A percentile compares a stretch with the other conserved stretches of the same genome.
Evolutionary conservation across 163 green algal genomes (phyloP).

Genomic region (Chlorella variabilis): DNA sequence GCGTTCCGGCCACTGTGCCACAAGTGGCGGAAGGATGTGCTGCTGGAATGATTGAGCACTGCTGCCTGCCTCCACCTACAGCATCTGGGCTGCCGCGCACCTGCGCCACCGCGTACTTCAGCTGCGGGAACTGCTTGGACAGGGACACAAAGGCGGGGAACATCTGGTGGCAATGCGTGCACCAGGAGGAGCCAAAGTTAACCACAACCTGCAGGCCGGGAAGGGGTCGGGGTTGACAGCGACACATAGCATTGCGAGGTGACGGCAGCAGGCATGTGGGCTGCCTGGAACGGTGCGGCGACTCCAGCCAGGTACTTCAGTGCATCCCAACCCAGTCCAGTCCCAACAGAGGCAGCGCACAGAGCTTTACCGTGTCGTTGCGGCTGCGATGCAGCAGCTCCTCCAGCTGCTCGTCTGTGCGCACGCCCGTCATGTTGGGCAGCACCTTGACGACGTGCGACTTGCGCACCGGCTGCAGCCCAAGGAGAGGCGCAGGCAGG

Average conservation of each 20-base stretch:
- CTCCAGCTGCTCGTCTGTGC: slow-evolving; percentile 38
- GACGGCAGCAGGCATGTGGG: neutral
- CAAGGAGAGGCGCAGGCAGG: neutral
- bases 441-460: slow-evolving; percentile 31
- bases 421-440: slow-evolving; percentile 40
- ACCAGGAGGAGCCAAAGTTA: slow-evolving; percentile 78
- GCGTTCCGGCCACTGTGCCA: too few relatives aligned
- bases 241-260: too few relatives aligned
- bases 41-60: too few relatives aligned
- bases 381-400: slow-evolving; percentile 23
- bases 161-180: slow-evolving; percentile 71
- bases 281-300: neutral
- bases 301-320: too few relatives aligned
- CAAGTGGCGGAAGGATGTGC: too few relatives aligned
- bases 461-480: slow-evolving; percentile 40
- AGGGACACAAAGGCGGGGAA: slow-evolving; percentile 58
- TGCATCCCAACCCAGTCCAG: too few relatives aligned
- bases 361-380: slow-evolving; percentile 37
- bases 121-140: slow-evolving; percentile 59
- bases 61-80: too few relatives aligned
- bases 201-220: slow-evolving; percentile 52
- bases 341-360: too few relatives aligned
- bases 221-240: too few relatives aligned
- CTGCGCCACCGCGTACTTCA: slow-evolving; percentile 81
- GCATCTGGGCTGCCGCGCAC: too few relatives aligned